Conservation (phyloP, 169 alveolate species). For the Plasmodium berghei region DNA sequence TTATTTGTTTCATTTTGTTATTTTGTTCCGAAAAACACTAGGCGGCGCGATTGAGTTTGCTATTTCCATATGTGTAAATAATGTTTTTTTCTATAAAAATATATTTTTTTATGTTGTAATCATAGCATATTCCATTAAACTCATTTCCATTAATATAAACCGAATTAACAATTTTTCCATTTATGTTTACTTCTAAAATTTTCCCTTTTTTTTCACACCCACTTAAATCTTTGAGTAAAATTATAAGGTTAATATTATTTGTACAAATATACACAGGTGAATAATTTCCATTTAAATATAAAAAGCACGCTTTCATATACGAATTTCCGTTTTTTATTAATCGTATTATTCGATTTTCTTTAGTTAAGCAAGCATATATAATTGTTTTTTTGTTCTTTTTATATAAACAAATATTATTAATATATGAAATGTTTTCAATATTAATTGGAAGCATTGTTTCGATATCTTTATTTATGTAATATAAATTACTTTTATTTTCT, state of each 20-base stretch:
- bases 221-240: slow-evolving; percentile 75
- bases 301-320: slow-evolving; percentile 37
- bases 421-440: slow-evolving; percentile 26
- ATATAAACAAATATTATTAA: slow-evolving; percentile 62
- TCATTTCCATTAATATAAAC: slow-evolving; percentile 44
- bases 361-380: slow-evolving; percentile 63
- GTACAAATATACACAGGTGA: slow-evolving; percentile 72
- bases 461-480: slow-evolving; percentile 68
- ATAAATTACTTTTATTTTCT: slow-evolving; percentile 65
- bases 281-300: slow-evolving; percentile 41
- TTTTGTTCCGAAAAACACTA: no score
- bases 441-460: slow-evolving; percentile 61
- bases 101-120: slow-evolving; percentile 37
- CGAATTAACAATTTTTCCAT: slow-evolving; percentile 63
- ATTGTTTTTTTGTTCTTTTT: slow-evolving; percentile 16
- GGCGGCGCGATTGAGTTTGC: no score
- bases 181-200: slow-evolving; percentile 38
- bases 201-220: slow-evolving; percentile 55
- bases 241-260: slow-evolving; percentile 41
- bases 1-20: no score
- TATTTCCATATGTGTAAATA: slow-evolving; percentile 43
- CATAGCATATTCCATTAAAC: slow-evolving; percentile 76
- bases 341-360: slow-evolving; percentile 63
- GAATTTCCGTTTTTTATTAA: slow-evolving; percentile 68
- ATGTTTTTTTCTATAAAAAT: slow-evolving; percentile 56